Evolutionary conservation across 1,284 basidiomycete species (phyloP).

Genomic region (Neonothopanus nambi): DNA sequence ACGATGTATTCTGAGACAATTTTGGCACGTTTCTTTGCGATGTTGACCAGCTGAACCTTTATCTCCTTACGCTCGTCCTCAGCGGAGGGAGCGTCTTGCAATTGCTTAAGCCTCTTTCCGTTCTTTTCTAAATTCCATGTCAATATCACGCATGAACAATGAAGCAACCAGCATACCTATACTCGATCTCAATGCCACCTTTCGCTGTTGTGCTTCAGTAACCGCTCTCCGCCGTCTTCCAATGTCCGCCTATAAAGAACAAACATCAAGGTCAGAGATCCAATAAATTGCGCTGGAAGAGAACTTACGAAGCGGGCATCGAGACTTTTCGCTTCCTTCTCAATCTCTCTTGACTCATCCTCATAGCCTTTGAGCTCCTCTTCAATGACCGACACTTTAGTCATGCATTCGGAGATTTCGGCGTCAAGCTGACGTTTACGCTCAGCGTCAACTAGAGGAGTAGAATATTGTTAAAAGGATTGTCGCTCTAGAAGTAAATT

Average conservation of each 20-base stretch:
- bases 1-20: slow-evolving; percentile 63
- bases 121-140: slow-evolving; percentile 33
- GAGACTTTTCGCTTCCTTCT: slow-evolving; percentile 36
- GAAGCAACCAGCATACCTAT: slow-evolving; percentile 42
- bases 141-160: not conserved
- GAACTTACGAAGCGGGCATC: slow-evolving; percentile 38
- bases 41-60: slow-evolving; percentile 46
- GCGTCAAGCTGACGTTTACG: slow-evolving; percentile 45
- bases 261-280: not conserved
- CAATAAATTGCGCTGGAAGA: not conserved
- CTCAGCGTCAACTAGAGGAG: slow-evolving; percentile 62
- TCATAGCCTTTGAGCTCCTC: slow-evolving; percentile 33
- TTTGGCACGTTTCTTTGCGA: slow-evolving; percentile 55
- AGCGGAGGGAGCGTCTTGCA: slow-evolving; percentile 53
- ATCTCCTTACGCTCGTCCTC: slow-evolving; percentile 54
- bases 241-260: slow-evolving; percentile 32
- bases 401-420: slow-evolving; percentile 40
- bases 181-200: slow-evolving; percentile 36
- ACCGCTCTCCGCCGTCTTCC: slow-evolving; percentile 44
- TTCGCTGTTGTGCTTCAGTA: slow-evolving; percentile 32
- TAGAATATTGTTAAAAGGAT: not conserved
- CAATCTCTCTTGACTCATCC: slow-evolving; percentile 36
- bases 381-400: slow-evolving; percentile 6
- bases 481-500: not conserved
- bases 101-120: slow-evolving; percentile 40